Evolutionary conservation across 2,329 filamentous ascomycete species (phyloP), one percentile per base, ranked within the genome.

Genomic region (Zymoseptoria passerinii): DNA sequence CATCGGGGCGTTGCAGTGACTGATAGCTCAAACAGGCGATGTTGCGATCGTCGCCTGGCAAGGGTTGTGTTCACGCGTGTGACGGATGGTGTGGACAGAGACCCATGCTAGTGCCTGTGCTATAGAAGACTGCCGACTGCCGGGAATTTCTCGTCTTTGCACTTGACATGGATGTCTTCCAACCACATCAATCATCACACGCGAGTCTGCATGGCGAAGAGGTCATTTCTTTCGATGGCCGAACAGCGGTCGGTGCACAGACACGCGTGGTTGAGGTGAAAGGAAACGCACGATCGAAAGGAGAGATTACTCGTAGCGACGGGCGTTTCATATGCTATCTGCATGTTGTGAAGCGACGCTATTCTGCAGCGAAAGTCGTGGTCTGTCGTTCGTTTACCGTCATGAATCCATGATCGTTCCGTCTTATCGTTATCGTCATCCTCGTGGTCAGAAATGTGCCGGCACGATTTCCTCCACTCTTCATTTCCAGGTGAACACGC

Each of bases 401-500:
- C 35, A 16, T 44, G 13, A 16, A 44, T 44, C 35, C 35, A 16
- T 44, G 13, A 44, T 44, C 35, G 13, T 16, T 44, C 35, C 35
- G 10, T 44, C 35, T 44, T 16, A 16, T 44, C n/a, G 13, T 16
- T 44, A 16, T 44, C 35, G 16, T 54, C 28, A 10, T 54, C 52
- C 20, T 54, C 53, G 20, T 51, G 2, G 48, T 56, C 28, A 56
- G 40, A 16, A 27, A 56, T 44, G 54, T 50, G 28, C 18, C 50
- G 48, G 35, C 35, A n/a, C 35, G 35, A 44, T n/a, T 44, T 16
- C 35, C 2, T 44, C 52, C 48, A 55, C 52, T 16, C 29, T 40
- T 65, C 61, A 67, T 50, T 54, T 60, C 66, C 66, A 68, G 48
- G 64, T 56, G 48, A 69, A 63, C 20, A 66, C 65, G 40, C 65